Base-by-base conservation (phyloP, 2,329 filamentous ascomycete species). In the Lasiodiplodia citricola region DNA sequence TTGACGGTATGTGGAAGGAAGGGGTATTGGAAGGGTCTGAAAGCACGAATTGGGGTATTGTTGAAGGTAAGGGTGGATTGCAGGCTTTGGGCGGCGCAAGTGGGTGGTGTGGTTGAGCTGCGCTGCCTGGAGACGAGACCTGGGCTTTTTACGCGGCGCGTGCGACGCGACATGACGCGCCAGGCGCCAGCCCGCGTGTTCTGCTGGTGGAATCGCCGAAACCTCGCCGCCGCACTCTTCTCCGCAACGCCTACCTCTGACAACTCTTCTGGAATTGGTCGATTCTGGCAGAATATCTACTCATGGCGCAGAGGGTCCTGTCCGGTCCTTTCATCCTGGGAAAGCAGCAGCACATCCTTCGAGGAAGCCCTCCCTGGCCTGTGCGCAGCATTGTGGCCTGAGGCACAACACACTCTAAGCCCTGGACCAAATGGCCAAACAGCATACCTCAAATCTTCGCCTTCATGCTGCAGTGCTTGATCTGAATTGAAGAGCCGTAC, bases 21-120 rank as follows among this genome's bases (percentile, higher is more conserved):
- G 6, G 28, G 51, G 11, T 31, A n/a, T 35, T 28, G 35, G 25
- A 38, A 23, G 14, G 47, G 31, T 25, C 8, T 13, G 14, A 35
- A 52, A 51, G 21, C 21, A 47, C n/a, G 57, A 68, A 67, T 60
- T 67, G 56, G 66, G 56, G 66, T 68, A 68, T 68, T 56, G 50
- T n/a, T 23, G 28, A 54, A 63, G 38, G 44, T 16, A 35, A 41
- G 47, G 57, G 25, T 44, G 66, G 21, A 31, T 60, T 57, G 65
- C 18, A 44, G 54, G 44, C 35, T 51, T 37, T 44, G 54, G 38
- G 25, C 23, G 51, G 54, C 47, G 54, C 28, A n/a, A 35, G 55
- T 23, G 21, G 65, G 38, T 47, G 41, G 18, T 58, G 55, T 58
- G 54, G 57, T 50, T 35, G 64, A 60, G 65, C 31, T 25, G 41